A percentile compares a stretch with the other conserved stretches of the same genome.
These are phyloP conservation scores for Corrigiola litoralis DNA, from an alignment of 179 eudicot genomes.

Conservation along the genomic window DNA sequence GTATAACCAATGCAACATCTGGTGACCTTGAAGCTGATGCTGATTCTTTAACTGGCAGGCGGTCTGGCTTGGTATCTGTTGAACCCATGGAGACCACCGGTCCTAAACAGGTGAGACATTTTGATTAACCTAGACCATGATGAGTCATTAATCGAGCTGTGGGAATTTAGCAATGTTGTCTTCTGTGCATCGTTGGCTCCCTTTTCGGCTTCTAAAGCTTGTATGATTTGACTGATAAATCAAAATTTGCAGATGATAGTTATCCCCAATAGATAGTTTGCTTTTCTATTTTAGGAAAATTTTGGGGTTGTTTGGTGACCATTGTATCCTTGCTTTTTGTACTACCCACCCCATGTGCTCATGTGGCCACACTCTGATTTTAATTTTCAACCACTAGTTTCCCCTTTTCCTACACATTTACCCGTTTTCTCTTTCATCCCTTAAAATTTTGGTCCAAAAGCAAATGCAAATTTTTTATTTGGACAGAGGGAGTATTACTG, in stretches of 20 bases:
- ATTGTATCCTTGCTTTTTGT: too few species aligned
- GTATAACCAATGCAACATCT: constrained; percentile 47
- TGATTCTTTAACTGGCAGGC: constrained; percentile 76
- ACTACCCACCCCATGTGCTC: too few species aligned
- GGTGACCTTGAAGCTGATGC: constrained; percentile 99
- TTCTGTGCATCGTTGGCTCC: not conserved
- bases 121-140: not conserved
- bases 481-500: too few species aligned
- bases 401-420: too few species aligned
- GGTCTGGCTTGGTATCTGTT: constrained; percentile 67
- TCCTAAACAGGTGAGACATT: constrained; percentile 49
- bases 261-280: too few species aligned
- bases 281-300: too few species aligned
- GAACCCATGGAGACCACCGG: constrained; percentile 58
- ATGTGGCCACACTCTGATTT: too few species aligned
- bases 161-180: constrained; percentile 2
- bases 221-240: not conserved
- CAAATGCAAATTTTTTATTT: too few species aligned
- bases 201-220: constrained; percentile 4
- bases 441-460: too few species aligned
- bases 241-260: not conserved
- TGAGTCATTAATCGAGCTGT: not conserved
- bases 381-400: too few species aligned
- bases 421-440: too few species aligned
- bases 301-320: too few species aligned